Conservation (phyloP, 257 asterid species). For the Mentha longifolia region DNA sequence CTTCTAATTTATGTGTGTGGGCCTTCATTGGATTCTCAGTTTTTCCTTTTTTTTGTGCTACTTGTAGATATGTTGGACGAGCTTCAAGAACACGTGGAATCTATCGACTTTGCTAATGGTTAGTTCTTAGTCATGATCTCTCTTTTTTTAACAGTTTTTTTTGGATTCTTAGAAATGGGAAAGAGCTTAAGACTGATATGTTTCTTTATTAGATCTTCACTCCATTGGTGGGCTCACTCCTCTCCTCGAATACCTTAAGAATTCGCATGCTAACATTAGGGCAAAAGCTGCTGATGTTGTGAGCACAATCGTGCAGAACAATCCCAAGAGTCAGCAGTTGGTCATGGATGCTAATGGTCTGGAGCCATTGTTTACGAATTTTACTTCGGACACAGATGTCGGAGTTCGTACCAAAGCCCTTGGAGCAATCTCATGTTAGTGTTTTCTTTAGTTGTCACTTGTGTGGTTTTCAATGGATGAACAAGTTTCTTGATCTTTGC, state of each 20-base stretch:
- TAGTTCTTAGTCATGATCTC: constrained; percentile 35
- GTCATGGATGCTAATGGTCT: constrained; percentile 91
- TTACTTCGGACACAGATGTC: constrained; percentile 80
- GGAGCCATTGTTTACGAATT: constrained; percentile 68
- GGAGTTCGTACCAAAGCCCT: constrained; percentile 79
- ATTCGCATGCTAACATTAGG: constrained; percentile 76
- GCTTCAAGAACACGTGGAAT: constrained; percentile 92
- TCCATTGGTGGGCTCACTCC: constrained; percentile 90
- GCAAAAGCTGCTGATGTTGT: constrained; percentile 97
- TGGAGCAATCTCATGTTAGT: constrained; percentile 88
- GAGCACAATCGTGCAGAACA: constrained; percentile 89
- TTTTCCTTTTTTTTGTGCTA: background rate
- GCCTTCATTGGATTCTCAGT: background rate
- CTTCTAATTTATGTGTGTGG: background rate
- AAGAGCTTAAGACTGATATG: background rate
- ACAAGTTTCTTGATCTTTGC: constrained; percentile 14
- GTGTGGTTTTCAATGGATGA: background rate
- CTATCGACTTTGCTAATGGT: constrained; percentile 96
- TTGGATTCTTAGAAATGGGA: background rate
- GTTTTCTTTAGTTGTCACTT: background rate
- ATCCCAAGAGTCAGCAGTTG: constrained; percentile 81
- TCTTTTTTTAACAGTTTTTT: background rate
- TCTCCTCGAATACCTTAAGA: constrained; percentile 69
- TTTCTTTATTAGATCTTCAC: constrained; percentile 62
- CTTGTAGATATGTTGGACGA: constrained; percentile 82